Conservation (phyloP, 2,329 filamentous ascomycete genomes). For the Colletotrichum magnum region DNA sequence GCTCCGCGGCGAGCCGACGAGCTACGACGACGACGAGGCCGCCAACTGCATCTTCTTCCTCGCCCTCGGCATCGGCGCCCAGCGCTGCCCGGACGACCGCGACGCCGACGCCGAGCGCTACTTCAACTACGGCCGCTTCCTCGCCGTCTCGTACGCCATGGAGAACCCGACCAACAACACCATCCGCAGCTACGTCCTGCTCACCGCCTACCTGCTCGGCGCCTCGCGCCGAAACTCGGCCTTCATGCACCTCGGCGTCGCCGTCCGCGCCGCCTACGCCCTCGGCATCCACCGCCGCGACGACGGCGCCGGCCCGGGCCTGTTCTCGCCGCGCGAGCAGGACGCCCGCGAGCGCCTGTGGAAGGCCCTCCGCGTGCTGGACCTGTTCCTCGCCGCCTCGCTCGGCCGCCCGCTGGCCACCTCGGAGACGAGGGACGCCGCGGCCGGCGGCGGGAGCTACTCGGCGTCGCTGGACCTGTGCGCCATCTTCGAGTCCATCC, state of each 20-base stretch:
- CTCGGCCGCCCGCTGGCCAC: slow-evolving; percentile 52
- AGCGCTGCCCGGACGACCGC: slow-evolving; percentile 49
- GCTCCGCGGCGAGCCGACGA: slow-evolving; percentile 41
- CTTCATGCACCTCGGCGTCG: slow-evolving; percentile 55
- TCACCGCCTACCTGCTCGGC: slow-evolving; percentile 54
- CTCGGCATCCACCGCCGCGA: slow-evolving; percentile 51
- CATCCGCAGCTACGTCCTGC: slow-evolving; percentile 51
- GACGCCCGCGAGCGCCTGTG: slow-evolving; percentile 49
- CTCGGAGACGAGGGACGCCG: slow-evolving; percentile 46
- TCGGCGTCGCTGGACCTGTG: slow-evolving; percentile 51
- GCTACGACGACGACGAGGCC: slow-evolving; percentile 37
- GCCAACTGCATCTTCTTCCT: slow-evolving; percentile 45
- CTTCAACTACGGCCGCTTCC: slow-evolving; percentile 52
- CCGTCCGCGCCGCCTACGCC: slow-evolving; percentile 53
- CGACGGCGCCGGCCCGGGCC: slow-evolving; percentile 40
- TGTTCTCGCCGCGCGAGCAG: slow-evolving; percentile 46
- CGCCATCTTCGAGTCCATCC: slow-evolving; percentile 53
- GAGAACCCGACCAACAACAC: slow-evolving; percentile 53
- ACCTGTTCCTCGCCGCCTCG: slow-evolving; percentile 52
- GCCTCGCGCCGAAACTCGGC: slow-evolving; percentile 54
- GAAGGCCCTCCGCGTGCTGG: slow-evolving; percentile 51
- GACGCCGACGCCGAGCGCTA: slow-evolving; percentile 51
- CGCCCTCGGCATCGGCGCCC: slow-evolving; percentile 50
- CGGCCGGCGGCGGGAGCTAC: slow-evolving; percentile 40
- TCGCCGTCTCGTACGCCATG: slow-evolving; percentile 50